These are phyloP conservation scores for Cordyceps farinosa DNA, from an alignment of 2,329 filamentous ascomycete genomes.

Conservation along the genomic window DNA sequence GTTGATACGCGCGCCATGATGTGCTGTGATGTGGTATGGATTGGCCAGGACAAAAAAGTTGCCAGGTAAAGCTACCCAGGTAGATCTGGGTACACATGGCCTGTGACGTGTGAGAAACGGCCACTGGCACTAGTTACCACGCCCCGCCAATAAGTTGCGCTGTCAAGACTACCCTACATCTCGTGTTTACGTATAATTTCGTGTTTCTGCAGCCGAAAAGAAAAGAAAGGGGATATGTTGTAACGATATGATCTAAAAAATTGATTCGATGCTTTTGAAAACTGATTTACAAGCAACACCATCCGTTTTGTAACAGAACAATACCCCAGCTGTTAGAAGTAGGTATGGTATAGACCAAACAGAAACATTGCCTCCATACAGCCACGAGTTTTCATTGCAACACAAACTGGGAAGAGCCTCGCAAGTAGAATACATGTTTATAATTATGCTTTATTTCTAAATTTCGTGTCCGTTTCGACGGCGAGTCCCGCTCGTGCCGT, in stretches of 20 bases:
- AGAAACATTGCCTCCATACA: too few species aligned
- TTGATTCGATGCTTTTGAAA: too few species aligned
- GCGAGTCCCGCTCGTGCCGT: not conserved
- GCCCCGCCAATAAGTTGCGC: not conserved
- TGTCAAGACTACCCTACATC: not conserved
- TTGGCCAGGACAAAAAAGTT: not conserved
- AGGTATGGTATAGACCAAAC: too few species aligned
- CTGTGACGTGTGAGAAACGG: constrained; percentile 10
- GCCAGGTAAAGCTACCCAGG: not conserved
- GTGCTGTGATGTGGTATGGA: not conserved
- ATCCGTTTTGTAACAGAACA: too few species aligned
- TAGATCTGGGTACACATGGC: not conserved
- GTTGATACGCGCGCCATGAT: constrained; percentile 14
- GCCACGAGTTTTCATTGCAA: not conserved
- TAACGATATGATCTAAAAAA: too few species aligned
- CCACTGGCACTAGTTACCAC: not conserved
- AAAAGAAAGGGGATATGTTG: too few species aligned
- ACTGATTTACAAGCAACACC: too few species aligned
- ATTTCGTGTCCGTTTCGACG: not conserved
- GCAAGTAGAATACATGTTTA: not conserved
- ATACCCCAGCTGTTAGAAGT: too few species aligned
- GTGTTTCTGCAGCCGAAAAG: not conserved
- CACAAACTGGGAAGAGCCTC: not conserved
- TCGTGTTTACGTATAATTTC: not conserved
- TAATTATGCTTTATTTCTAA: not conserved